Conservation (phyloP, 352 stramenopile species). For the Phytophthora idaei region DNA sequence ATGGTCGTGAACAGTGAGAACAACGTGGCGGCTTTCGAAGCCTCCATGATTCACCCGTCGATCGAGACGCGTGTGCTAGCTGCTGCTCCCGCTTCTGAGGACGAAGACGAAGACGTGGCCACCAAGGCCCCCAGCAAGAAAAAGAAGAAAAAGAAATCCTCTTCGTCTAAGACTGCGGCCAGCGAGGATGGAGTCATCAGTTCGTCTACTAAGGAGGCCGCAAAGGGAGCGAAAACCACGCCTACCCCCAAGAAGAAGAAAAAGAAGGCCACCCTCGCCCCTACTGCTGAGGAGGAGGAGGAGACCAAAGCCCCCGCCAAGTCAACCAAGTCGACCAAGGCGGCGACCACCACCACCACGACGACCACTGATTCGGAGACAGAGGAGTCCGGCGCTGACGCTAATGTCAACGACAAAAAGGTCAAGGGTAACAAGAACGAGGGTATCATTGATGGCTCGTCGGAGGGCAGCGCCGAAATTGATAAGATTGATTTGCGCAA, state of each 20-base stretch:
- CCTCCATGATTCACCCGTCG: conserved; percentile 28
- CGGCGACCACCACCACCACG: background rate
- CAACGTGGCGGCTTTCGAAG: conserved; percentile 35
- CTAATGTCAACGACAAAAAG: conserved; percentile 62
- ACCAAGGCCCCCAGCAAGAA: conserved; percentile 45
- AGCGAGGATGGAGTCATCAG: background rate
- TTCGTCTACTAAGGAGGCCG: conserved; percentile 42
- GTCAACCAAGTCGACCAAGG: conserved; percentile 19
- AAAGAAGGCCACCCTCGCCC: conserved; percentile 23
- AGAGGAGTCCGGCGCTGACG: conserved; percentile 15
- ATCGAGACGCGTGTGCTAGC: conserved; percentile 43
- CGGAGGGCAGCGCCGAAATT: conserved; percentile 80
- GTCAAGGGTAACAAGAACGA: conserved; percentile 77
- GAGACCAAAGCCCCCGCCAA: conserved; percentile 10
- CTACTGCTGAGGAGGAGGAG: conserved; percentile 14
- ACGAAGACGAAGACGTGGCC: conserved; percentile 17
- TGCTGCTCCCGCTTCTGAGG: conserved; percentile 22
- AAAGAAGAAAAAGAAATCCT: conserved; percentile 39
- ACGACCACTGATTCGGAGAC: conserved; percentile 9
- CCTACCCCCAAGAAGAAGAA: conserved; percentile 37
- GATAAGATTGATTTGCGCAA: conserved; percentile 86
- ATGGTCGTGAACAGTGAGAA: conserved; percentile 17
- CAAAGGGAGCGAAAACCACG: conserved; percentile 49
- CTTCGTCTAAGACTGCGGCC: conserved; percentile 1
- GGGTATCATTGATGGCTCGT: conserved; percentile 78